Evolutionary conservation across 305 asterid genomes (phyloP).

Genomic region (Fraxinus floribunda): DNA sequence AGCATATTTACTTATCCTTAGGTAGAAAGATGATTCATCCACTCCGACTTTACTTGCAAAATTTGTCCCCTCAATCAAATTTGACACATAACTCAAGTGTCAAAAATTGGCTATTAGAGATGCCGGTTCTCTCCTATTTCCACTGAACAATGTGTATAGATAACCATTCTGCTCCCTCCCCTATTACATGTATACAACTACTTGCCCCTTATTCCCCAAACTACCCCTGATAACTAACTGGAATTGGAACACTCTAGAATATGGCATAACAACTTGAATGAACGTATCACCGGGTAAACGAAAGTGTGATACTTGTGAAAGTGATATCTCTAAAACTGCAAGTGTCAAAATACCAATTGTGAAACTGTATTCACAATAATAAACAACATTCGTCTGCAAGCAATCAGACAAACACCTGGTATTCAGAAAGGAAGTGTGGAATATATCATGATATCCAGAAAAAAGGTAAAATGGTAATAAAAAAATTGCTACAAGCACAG

Average conservation of each 20-base stretch:
- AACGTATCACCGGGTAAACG: not conserved
- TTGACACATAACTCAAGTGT: no score
- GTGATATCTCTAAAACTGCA: not conserved
- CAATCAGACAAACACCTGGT: not conserved
- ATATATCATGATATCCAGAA: not conserved
- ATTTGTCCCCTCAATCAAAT: no score
- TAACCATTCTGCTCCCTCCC: no score
- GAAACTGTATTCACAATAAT: not conserved
- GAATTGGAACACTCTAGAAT: no score
- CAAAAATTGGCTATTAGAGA: no score
- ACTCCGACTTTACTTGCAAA: not conserved
- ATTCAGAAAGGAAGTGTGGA: not conserved
- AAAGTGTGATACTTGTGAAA: not conserved
- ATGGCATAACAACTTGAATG: no score
- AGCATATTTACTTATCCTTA: no score
- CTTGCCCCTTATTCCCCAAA: no score
- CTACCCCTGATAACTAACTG: no score
- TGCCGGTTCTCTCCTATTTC: no score
- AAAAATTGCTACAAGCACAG: not conserved
- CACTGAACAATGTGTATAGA: no score
- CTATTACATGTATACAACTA: no score
- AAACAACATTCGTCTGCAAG: not conserved
- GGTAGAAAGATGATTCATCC: not conserved
- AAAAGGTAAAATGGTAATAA: not conserved
- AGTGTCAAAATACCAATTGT: not conserved